Conservation (phyloP, 1,139 yeast genomes). For the Candida sojae region DNA sequence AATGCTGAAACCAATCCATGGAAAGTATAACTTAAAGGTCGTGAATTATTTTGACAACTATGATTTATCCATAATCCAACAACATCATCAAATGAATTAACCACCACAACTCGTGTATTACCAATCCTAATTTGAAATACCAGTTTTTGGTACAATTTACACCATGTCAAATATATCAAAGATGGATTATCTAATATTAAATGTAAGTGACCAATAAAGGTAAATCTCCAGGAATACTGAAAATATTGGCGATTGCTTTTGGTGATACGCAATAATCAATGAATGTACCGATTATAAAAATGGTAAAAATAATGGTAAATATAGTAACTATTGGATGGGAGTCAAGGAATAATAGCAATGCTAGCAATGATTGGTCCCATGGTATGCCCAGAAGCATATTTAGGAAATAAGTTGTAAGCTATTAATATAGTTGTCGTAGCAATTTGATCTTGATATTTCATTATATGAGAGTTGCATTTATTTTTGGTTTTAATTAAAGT, state of each 20-base stretch:
- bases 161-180: conserved; percentile 49
- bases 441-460: no score
- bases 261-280: conserved; percentile 1
- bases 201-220: conserved; percentile 59
- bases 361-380: conserved; percentile 1
- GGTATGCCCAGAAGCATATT: conserved; percentile 4
- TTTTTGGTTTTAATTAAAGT: not conserved
- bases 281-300: not conserved
- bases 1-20: conserved; percentile 64
- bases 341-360: conserved; percentile 1
- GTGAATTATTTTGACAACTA: conserved; percentile 58
- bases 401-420: no score
- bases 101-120: conserved; percentile 55
- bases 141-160: conserved; percentile 36
- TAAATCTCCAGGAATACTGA: conserved; percentile 44
- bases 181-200: conserved; percentile 56
- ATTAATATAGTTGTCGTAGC: not conserved
- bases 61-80: conserved; percentile 55
- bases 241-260: conserved; percentile 19
- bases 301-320: not conserved
- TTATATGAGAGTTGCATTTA: not conserved
- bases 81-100: conserved; percentile 60
- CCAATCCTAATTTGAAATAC: conserved; percentile 71
- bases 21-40: conserved; percentile 70
- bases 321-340: not conserved